Evolutionary conservation across 306 rosid species (phyloP).

Genomic region (Inga laurina): DNA sequence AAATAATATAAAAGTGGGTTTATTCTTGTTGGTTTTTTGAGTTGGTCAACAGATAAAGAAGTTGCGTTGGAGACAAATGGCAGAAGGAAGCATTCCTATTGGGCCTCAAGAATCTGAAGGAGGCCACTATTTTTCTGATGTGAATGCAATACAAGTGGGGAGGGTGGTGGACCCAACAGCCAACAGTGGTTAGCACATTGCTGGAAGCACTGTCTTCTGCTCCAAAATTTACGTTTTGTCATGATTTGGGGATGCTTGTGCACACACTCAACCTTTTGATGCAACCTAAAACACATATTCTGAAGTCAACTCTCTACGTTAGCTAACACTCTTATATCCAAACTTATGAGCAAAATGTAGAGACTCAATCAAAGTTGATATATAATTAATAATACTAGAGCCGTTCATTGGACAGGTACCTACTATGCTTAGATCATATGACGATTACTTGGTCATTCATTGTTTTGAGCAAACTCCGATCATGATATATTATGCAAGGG

Average conservation of each 20-base stretch:
- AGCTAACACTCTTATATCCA: not conserved
- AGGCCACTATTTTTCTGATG: not conserved
- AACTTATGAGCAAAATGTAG: not conserved
- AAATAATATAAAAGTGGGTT: not conserved
- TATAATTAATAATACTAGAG: not conserved
- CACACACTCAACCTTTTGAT: conserved; percentile 20
- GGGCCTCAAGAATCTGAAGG: conserved; percentile 27
- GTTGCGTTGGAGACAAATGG: conserved; percentile 12
- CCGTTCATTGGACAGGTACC: not conserved
- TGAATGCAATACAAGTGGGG: not conserved
- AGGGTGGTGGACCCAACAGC: conserved; percentile 23
- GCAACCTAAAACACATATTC: not conserved
- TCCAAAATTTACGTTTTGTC: not conserved
- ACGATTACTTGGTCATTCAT: not conserved
- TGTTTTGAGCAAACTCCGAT: not conserved
- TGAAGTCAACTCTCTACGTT: conserved; percentile 17
- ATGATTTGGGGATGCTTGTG: conserved; percentile 6
- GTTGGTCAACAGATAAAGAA: conserved; percentile 6
- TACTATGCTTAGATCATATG: not conserved
- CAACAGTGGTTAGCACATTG: conserved; percentile 17
- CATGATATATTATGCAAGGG: not conserved
- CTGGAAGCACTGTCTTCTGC: not conserved
- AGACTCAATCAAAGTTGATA: not conserved
- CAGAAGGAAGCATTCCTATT: conserved; percentile 13
- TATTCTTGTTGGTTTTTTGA: no score